These are phyloP conservation scores for Fusarium succisae DNA, from an alignment of 2,329 filamentous ascomycete species.

Conservation along the genomic window DNA sequence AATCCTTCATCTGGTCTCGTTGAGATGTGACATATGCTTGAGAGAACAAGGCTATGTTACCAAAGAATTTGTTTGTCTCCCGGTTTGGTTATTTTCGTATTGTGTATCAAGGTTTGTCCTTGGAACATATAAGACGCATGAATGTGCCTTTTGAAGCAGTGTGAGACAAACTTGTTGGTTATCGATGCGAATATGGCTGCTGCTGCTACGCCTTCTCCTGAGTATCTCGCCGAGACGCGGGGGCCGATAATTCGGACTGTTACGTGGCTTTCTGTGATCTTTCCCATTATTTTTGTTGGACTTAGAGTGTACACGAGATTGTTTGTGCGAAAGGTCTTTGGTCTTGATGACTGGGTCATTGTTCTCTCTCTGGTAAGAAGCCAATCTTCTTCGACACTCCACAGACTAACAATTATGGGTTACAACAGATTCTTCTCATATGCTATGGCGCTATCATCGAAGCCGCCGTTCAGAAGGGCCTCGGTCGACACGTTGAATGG, in stretches of 20 bases:
- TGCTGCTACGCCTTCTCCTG: background rate
- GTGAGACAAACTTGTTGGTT: background rate
- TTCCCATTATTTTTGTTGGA: slow-evolving; percentile 14
- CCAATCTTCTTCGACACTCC: fast-evolving
- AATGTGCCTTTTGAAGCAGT: background rate
- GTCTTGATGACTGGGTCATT: slow-evolving; percentile 30
- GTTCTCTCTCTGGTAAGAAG: slow-evolving; percentile 9
- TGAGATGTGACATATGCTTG: background rate
- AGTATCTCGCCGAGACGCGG: slow-evolving; percentile 18
- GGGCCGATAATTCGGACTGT: slow-evolving; percentile 18
- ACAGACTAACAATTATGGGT: background rate
- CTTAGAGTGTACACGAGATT: slow-evolving; percentile 16
- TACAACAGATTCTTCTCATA: slow-evolving; percentile 17
- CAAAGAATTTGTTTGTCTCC: background rate
- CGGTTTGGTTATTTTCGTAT: background rate
- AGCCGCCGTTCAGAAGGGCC: slow-evolving; percentile 10
- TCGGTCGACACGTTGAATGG: slow-evolving; percentile 27
- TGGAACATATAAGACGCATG: slow-evolving; percentile 2
- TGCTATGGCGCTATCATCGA: slow-evolving; percentile 27
- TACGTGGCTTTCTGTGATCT: slow-evolving; percentile 21
- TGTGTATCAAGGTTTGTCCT: background rate
- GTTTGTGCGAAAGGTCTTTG: slow-evolving; percentile 28
- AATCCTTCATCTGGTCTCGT: background rate
- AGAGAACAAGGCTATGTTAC: background rate
- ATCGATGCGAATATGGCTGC: background rate